Conservation (phyloP, 345 rosid genomes). For the Eucalyptus rudis region DNA sequence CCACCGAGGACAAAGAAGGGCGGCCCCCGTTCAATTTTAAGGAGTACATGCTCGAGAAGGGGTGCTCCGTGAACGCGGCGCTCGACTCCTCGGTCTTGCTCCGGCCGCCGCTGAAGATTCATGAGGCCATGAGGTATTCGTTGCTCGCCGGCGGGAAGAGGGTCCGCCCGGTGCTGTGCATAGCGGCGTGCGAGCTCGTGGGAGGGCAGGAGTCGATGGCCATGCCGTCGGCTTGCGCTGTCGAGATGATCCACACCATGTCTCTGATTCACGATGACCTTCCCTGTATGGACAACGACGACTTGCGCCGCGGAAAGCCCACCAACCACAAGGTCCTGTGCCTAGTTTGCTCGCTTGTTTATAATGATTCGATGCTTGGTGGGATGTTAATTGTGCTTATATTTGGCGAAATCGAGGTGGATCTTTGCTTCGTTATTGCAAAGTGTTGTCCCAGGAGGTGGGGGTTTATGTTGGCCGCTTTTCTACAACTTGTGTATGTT, state of each 20-base stretch:
- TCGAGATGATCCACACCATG: constrained; percentile 96
- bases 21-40: constrained; percentile 59
- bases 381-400: background rate
- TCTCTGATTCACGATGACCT: constrained; percentile 90
- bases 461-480: background rate
- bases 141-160: constrained; percentile 86
- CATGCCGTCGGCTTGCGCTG: constrained; percentile 86
- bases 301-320: constrained; percentile 89
- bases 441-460: background rate
- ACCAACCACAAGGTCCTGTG: constrained; percentile 54
- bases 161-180: constrained; percentile 68
- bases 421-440: background rate
- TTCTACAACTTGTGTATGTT: background rate
- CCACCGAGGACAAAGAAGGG: constrained; percentile 11
- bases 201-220: constrained; percentile 55
- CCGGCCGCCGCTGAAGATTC: constrained; percentile 63
- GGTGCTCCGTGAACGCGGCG: constrained; percentile 50
- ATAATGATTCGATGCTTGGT: background rate
- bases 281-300: constrained; percentile 96
- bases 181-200: constrained; percentile 86
- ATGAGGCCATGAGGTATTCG: constrained; percentile 92
- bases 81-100: constrained; percentile 50
- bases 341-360: background rate
- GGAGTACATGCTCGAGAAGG: constrained; percentile 57
- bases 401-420: background rate